These are phyloP conservation scores for Lyophyllum decastes DNA, from an alignment of 768 basidiomycete genomes.

Conservation along the genomic window DNA sequence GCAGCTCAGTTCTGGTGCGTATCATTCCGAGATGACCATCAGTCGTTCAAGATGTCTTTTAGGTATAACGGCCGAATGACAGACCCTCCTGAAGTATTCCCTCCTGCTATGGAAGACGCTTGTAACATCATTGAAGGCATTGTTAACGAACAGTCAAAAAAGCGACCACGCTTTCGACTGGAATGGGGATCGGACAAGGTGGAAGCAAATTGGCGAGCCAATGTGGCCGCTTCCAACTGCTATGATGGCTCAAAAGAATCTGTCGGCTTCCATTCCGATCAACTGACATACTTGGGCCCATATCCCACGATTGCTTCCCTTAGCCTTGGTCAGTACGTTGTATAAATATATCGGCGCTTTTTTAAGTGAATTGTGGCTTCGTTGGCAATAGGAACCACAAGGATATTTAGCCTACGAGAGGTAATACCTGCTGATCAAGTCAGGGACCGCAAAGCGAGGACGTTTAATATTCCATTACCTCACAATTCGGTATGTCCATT, in stretches of 20 bases:
- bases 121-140: slow-evolving; percentile 67
- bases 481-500: slow-evolving; percentile 71
- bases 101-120: slow-evolving; percentile 75
- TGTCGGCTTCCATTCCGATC: slow-evolving; percentile 83
- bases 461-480: slow-evolving; percentile 73
- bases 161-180: slow-evolving; percentile 57
- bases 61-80: slow-evolving; percentile 83
- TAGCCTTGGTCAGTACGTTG: slow-evolving; percentile 59
- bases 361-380: not conserved
- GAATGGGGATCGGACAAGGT: slow-evolving; percentile 58
- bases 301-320: slow-evolving; percentile 85
- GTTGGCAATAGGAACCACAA: slow-evolving; percentile 52
- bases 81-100: slow-evolving; percentile 57
- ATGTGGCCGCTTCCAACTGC: slow-evolving; percentile 85
- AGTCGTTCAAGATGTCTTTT: slow-evolving; percentile 4
- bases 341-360: not conserved
- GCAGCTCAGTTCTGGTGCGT: slow-evolving; percentile 75
- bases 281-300: slow-evolving; percentile 79
- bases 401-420: slow-evolving; percentile 76
- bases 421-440: slow-evolving; percentile 68
- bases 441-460: slow-evolving; percentile 58
- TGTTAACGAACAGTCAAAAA: slow-evolving; percentile 71
- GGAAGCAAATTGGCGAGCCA: slow-evolving; percentile 63
- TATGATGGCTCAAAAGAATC: slow-evolving; percentile 82
- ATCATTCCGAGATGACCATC: not conserved